Percentiles rank a stretch among this genome's conserved stretches.
These are phyloP conservation scores for Phytophthora europaea DNA, from an alignment of 352 stramenopile genomes.

Conservation along the genomic window DNA sequence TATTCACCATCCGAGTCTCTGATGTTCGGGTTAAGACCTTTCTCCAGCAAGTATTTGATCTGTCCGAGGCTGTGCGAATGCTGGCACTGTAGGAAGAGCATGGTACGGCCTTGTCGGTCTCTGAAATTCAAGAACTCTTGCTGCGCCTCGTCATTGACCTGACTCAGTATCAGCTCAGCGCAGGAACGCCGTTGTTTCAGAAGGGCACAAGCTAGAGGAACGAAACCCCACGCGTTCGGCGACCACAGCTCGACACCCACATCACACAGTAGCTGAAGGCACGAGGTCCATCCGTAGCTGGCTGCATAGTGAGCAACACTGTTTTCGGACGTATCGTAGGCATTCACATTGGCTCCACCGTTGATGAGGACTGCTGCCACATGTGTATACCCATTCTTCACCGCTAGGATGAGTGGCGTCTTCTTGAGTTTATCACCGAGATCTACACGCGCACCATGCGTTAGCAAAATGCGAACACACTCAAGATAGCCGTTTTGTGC, in stretches of 20 bases:
- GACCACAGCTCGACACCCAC: constrained; percentile 74
- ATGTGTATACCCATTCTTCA: constrained; percentile 78
- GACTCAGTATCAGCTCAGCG: constrained; percentile 73
- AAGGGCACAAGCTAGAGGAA: constrained; percentile 74
- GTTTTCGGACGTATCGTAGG: constrained; percentile 81
- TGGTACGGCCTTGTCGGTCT: constrained; percentile 78
- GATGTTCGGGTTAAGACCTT: constrained; percentile 79
- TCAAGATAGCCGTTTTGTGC: constrained; percentile 67
- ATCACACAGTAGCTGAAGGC: constrained; percentile 63
- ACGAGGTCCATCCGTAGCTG: constrained; percentile 81
- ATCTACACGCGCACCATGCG: constrained; percentile 68
- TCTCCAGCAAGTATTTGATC: constrained; percentile 75
- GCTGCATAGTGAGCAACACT: constrained; percentile 81
- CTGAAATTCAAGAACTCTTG: constrained; percentile 77
- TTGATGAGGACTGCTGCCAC: constrained; percentile 73
- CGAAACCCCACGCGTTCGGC: constrained; percentile 81
- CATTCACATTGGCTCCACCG: constrained; percentile 77
- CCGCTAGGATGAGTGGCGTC: constrained; percentile 76
- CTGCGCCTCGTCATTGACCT: constrained; percentile 52
- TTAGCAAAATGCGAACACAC: constrained; percentile 60
- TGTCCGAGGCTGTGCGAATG: constrained; percentile 70
- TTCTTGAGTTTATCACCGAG: constrained; percentile 81
- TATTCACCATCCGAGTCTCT: constrained; percentile 68
- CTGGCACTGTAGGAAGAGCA: constrained; percentile 86
- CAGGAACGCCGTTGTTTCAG: constrained; percentile 68